Percentiles rank a stretch among this genome's conserved stretches.
These are phyloP conservation scores for Saccharomyces hybrid DNA, from an alignment of 1,139 yeast genomes.

Conservation along the genomic window DNA sequence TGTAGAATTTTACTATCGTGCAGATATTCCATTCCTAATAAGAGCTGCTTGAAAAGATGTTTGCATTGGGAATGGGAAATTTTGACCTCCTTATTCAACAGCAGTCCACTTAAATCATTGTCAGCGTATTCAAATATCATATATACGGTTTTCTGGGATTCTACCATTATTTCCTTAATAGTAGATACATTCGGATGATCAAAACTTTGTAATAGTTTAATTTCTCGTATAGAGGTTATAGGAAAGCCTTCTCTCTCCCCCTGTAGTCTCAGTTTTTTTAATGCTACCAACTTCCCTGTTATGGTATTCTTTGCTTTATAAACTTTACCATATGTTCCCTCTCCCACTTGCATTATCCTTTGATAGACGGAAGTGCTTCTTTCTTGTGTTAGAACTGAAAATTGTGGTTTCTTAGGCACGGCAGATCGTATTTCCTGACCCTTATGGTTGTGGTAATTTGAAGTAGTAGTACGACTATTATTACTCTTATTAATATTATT, in stretches of 20 bases:
- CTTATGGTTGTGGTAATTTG: conserved; percentile 1
- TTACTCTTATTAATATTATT: conserved; percentile 1
- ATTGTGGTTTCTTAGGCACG: conserved; percentile 1
- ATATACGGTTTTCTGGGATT: conserved; percentile 57
- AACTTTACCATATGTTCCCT: conserved; percentile 79
- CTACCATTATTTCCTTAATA: conserved; percentile 84
- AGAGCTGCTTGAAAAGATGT: conserved; percentile 63
- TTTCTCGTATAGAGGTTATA: conserved; percentile 89
- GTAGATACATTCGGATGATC: conserved; percentile 78
- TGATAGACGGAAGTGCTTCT: conserved; percentile 25
- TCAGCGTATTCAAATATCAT: conserved; percentile 94
- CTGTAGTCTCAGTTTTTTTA: conserved; percentile 77
- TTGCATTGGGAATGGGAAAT: conserved; percentile 66
- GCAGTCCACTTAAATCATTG: conserved; percentile 83
- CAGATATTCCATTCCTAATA: conserved; percentile 73
- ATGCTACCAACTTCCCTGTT: conserved; percentile 71
- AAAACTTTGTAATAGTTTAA: conserved; percentile 77
- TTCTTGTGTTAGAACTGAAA: conserved; percentile 12
- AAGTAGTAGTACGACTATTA: neutral
- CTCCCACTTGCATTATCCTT: conserved; percentile 52
- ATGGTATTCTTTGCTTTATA: conserved; percentile 43
- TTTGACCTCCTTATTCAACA: conserved; percentile 64
- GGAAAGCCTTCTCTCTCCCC: conserved; percentile 93
- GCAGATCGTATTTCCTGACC: conserved; percentile 1
- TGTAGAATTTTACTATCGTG: conserved; percentile 81